Conservation (phyloP, 441 rosid species). For the Mallotus repandus region DNA sequence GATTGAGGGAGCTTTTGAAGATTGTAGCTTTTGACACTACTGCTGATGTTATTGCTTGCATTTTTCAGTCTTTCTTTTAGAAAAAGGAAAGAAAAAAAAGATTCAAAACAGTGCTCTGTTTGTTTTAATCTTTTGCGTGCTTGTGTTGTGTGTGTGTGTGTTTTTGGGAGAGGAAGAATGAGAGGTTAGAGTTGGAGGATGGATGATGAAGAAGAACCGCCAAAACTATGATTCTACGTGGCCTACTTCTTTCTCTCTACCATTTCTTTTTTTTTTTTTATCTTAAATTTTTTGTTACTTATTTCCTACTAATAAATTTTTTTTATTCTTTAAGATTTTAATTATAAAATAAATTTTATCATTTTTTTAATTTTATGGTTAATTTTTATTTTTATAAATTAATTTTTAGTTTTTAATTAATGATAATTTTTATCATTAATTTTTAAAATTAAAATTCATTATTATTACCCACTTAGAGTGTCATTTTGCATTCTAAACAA, state of each 20-base stretch:
- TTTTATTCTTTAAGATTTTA: no score
- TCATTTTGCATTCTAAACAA: no score
- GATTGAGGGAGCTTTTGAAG: slow-evolving; percentile 20
- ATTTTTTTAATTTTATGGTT: no score
- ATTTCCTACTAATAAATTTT: no score
- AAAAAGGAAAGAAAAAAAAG: neutral
- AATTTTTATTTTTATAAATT: no score
- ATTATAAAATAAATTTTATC: no score
- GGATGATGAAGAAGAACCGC: slow-evolving; percentile 20
- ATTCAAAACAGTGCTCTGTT: no score
- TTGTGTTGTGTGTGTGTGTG: neutral
- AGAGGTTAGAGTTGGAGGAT: slow-evolving; percentile 26
- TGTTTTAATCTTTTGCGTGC: neutral
- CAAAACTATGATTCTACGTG: slow-evolving; percentile 27
- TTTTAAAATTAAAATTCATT: no score
- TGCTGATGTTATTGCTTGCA: slow-evolving; percentile 40
- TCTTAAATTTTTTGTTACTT: no score
- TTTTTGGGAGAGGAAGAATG: neutral
- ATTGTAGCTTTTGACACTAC: slow-evolving; percentile 29
- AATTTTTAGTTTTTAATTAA: no score
- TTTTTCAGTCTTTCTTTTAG: slow-evolving; percentile 1
- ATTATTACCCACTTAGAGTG: no score
- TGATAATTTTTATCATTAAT: no score
- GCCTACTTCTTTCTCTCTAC: slow-evolving; percentile 4
- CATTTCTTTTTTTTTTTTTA: neutral